phyloP scores from a whole-genome alignment of 768 basidiomycete species.

The Naematelia aurantialba region DNA sequence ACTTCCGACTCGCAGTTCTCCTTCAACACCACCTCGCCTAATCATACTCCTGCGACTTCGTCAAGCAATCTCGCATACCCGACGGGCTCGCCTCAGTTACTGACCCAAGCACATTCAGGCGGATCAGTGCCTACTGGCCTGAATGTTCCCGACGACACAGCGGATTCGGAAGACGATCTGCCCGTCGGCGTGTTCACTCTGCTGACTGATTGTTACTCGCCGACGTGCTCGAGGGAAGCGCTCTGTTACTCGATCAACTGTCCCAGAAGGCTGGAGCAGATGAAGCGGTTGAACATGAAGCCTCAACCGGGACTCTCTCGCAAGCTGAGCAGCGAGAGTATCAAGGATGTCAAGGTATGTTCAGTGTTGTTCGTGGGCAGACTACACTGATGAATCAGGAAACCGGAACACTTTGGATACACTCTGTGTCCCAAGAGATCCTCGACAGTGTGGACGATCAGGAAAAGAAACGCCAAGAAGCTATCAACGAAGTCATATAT shows the following conservation, averaged over 20 bases:
- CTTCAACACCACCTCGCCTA: constrained; percentile 23
- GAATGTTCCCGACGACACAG: constrained; percentile 28
- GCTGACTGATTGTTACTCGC: constrained; percentile 94
- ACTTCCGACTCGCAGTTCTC: constrained; percentile 29
- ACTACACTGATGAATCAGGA: constrained; percentile 52
- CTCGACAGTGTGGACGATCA: constrained; percentile 84
- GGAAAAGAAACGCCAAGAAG: constrained; percentile 95
- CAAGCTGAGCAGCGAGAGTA: constrained; percentile 73
- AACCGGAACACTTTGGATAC: constrained; percentile 88
- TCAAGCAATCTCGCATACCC: constrained; percentile 20
- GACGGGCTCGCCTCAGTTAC: constrained; percentile 20
- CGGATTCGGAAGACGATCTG: constrained; percentile 52
- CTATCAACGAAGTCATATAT: constrained; percentile 90
- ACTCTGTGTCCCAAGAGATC: constrained; percentile 91
- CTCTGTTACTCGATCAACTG: constrained; percentile 98
- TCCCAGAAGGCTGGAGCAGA: constrained; percentile 88
- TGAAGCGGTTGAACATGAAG: constrained; percentile 89
- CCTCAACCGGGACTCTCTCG: constrained; percentile 75
- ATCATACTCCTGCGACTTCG: constrained; percentile 41
- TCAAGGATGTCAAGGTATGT: constrained; percentile 70
- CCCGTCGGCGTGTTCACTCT: constrained; percentile 95
- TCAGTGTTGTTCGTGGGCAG: neutral
- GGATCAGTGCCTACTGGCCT: constrained; percentile 18
- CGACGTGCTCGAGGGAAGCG: constrained; percentile 87
- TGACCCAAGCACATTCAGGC: constrained; percentile 13